phyloP scores from a whole-genome alignment of 192 early-diverging fungal genomes.

The Coemansia guatemalensis region DNA sequence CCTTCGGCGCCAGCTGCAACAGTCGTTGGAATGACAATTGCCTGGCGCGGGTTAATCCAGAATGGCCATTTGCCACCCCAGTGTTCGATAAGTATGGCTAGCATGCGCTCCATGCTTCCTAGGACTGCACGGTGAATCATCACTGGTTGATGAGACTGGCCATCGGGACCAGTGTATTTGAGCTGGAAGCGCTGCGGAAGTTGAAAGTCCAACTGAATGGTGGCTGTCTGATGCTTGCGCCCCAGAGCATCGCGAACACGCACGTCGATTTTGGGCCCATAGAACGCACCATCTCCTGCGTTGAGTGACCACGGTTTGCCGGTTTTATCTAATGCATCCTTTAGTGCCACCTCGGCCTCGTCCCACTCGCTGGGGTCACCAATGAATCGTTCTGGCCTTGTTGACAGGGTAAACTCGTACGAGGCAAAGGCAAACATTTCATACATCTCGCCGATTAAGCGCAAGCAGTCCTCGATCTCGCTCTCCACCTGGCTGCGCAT shows the following conservation, averaged over 20 bases:
- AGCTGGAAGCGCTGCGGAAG: slow-evolving; percentile 83
- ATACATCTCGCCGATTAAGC: slow-evolving; percentile 79
- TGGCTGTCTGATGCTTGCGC: slow-evolving; percentile 88
- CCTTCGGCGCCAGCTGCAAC: slow-evolving; percentile 43
- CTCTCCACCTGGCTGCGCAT: slow-evolving; percentile 69
- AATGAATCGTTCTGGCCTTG: slow-evolving; percentile 74
- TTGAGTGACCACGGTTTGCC: slow-evolving; percentile 69
- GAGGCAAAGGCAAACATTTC: slow-evolving; percentile 72
- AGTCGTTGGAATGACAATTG: slow-evolving; percentile 72
- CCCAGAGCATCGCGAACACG: slow-evolving; percentile 78
- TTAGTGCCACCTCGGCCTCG: slow-evolving; percentile 72
- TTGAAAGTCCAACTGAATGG: slow-evolving; percentile 95
- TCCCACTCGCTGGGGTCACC: slow-evolving; percentile 77
- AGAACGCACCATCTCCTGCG: slow-evolving; percentile 91
- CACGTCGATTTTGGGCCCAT: slow-evolving; percentile 96
- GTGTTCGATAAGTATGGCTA: slow-evolving; percentile 95
- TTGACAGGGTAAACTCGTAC: slow-evolving; percentile 80
- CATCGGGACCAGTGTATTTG: slow-evolving; percentile 70
- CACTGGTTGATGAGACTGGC: slow-evolving; percentile 68
- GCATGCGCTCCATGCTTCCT: slow-evolving; percentile 89
- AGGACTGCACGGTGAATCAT: slow-evolving; percentile 95
- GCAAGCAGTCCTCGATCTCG: slow-evolving; percentile 79
- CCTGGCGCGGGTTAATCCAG: slow-evolving; percentile 91
- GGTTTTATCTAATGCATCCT: slow-evolving; percentile 64
- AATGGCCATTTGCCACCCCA: slow-evolving; percentile 91